Conservation (phyloP, 2,329 filamentous ascomycete species). For the Xylariales sp. region DNA sequence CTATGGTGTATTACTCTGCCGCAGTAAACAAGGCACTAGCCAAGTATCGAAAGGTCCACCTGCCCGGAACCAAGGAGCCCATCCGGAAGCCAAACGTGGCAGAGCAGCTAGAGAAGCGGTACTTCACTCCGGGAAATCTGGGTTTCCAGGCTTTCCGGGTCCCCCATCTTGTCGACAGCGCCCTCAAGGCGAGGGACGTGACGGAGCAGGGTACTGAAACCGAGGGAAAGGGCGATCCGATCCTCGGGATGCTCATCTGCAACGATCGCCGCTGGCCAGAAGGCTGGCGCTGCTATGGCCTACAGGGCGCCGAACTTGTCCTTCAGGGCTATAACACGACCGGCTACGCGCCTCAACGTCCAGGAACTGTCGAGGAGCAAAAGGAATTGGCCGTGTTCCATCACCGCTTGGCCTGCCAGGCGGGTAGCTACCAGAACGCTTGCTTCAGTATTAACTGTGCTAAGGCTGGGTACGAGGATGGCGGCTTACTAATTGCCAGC, state of each 20-base stretch:
- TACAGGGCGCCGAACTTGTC: conserved; percentile 32
- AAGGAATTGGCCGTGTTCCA: conserved; percentile 45
- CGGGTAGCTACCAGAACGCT: conserved; percentile 48
- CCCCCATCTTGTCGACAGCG: conserved; percentile 35
- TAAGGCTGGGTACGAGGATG: conserved; percentile 46
- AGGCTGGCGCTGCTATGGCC: conserved; percentile 45
- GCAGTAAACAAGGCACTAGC: conserved; percentile 33
- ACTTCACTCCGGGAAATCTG: conserved; percentile 47
- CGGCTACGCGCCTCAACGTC: conserved; percentile 40
- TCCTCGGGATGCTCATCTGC: conserved; percentile 52
- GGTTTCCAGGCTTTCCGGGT: conserved; percentile 50
- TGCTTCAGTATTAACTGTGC: conserved; percentile 45
- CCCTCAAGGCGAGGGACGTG: conserved; percentile 26
- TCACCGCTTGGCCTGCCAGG: conserved; percentile 46
- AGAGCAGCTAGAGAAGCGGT: conserved; percentile 53
- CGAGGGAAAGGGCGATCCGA: conserved; percentile 40
- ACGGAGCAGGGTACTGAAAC: conserved; percentile 11
- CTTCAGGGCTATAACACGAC: conserved; percentile 45
- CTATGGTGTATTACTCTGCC: conserved; percentile 45
- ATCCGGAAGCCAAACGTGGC: conserved; percentile 40
- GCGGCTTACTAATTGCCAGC: conserved; percentile 41
- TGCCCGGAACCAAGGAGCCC: conserved; percentile 49
- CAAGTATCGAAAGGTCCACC: conserved; percentile 53
- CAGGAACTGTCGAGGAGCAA: conserved; percentile 31
- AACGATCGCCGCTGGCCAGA: conserved; percentile 52